Evolutionary conservation across 2,329 filamentous ascomycete species (phyloP).

Genomic region (Sclerotinia trifoliorum): DNA sequence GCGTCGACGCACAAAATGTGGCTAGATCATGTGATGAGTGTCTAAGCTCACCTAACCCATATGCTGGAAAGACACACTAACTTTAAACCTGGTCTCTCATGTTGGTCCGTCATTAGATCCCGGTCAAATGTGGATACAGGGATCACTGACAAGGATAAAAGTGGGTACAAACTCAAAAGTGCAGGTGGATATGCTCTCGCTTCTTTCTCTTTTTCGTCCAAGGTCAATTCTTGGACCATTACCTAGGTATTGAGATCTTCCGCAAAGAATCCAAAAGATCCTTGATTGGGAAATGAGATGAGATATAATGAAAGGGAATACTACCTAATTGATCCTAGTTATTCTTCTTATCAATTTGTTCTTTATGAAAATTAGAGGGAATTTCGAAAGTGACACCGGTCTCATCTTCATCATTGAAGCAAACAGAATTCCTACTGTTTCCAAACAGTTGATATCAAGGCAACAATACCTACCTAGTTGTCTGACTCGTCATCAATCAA

Average conservation of each 20-base stretch:
- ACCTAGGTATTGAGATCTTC: neutral
- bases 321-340: neutral
- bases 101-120: neutral
- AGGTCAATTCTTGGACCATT: too few relatives aligned
- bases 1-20: neutral
- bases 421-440: neutral
- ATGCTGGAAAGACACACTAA: neutral
- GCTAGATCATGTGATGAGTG: neutral
- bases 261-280: neutral
- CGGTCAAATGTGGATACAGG: neutral
- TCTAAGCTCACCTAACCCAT: constrained; percentile 4
- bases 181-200: neutral
- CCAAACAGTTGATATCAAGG: neutral
- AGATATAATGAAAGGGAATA: neutral
- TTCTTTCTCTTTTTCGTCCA: neutral
- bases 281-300: neutral
- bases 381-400: neutral
- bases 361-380: too few relatives aligned
- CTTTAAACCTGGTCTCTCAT: neutral
- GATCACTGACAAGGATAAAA: neutral
- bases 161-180: neutral
- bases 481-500: neutral
- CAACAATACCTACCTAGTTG: neutral
- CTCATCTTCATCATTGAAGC: neutral
- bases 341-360: too few relatives aligned